Evolutionary conservation across 106 monocot genomes (phyloP).

Genomic region (Acanthochlamys bracteata): DNA sequence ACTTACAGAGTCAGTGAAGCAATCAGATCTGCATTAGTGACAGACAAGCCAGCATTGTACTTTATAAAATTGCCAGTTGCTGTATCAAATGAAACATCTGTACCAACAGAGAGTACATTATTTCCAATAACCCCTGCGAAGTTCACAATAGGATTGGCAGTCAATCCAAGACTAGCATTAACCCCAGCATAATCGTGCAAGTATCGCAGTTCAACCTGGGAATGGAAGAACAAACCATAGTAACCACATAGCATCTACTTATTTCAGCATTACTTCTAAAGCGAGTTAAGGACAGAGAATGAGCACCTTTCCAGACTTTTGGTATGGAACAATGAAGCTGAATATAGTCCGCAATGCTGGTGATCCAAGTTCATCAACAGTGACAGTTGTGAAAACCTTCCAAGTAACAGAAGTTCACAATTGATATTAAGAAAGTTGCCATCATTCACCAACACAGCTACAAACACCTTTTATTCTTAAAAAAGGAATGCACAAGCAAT

Average conservation of each 20-base stretch:
- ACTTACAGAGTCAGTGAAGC: conserved; percentile 37
- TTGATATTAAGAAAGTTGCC: background rate
- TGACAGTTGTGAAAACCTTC: conserved; percentile 15
- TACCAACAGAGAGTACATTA: conserved; percentile 18
- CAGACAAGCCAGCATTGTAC: conserved; percentile 39
- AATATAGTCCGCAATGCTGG: conserved; percentile 24
- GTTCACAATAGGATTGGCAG: conserved; percentile 18
- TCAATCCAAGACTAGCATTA: conserved; percentile 24
- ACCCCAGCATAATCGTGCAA: conserved; percentile 28
- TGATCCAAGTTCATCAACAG: conserved; percentile 21
- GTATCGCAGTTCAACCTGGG: conserved; percentile 28
- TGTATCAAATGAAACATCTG: conserved; percentile 44
- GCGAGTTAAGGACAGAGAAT: background rate
- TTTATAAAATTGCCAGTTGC: conserved; percentile 39
- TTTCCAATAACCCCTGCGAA: conserved; percentile 21
- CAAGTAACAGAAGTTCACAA: background rate
- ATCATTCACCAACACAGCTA: background rate
- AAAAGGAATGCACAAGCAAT: too few species aligned
- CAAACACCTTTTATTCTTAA: background rate
- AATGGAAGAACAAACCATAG: background rate
- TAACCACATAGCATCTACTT: background rate
- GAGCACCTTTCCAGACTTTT: conserved; percentile 43
- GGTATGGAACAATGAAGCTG: conserved; percentile 33
- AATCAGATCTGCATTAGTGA: conserved; percentile 28
- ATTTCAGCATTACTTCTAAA: background rate